These are phyloP conservation scores for Lodderomyces pseudojiufengensis DNA, from an alignment of 1,139 yeast genomes.

Conservation along the genomic window DNA sequence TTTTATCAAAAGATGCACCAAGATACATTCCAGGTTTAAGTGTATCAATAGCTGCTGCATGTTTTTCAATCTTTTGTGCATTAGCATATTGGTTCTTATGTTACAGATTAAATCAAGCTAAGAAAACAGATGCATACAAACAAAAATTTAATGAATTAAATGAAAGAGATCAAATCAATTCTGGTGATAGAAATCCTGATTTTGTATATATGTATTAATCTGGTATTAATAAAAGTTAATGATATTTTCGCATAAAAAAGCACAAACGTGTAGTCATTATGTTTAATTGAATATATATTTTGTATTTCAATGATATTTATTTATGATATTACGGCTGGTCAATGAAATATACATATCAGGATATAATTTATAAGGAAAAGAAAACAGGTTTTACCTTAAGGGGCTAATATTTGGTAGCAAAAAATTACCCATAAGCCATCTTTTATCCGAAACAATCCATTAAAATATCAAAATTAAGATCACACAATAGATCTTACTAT, in stretches of 20 bases:
- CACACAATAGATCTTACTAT: neutral
- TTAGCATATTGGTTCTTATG: slow-evolving; percentile 41
- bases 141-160: slow-evolving; percentile 42
- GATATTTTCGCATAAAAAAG: no score
- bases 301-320: no score
- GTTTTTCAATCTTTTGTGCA: slow-evolving; percentile 47
- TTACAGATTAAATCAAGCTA: slow-evolving; percentile 39
- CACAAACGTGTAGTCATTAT: no score
- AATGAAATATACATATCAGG: no score
- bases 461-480: no score
- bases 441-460: no score
- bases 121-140: slow-evolving; percentile 32
- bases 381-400: no score
- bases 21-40: slow-evolving; percentile 54
- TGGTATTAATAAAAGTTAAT: neutral
- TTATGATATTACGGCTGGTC: no score
- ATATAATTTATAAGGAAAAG: no score
- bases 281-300: no score
- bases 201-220: slow-evolving; percentile 40
- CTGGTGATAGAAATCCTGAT: slow-evolving; percentile 67
- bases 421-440: no score
- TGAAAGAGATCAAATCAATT: slow-evolving; percentile 46
- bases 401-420: no score
- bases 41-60: slow-evolving; percentile 50
- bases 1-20: slow-evolving; percentile 57